Evolutionary conservation across 345 rosid species (phyloP), one percentile per base, ranked within the genome.

Genomic region (Linum trigynum): DNA sequence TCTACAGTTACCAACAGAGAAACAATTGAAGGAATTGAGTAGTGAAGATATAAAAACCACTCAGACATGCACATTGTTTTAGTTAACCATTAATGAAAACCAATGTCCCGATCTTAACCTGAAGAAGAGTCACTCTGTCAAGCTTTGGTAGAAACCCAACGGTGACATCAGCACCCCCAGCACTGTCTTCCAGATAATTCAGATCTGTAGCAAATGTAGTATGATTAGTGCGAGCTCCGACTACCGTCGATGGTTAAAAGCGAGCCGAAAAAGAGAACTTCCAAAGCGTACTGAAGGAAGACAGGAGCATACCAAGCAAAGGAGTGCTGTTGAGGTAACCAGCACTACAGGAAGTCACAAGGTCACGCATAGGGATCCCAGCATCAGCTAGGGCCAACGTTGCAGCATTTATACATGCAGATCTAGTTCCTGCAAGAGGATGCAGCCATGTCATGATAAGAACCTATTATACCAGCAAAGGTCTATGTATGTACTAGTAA

Each of bases 321-420:
- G 97, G 88, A 67, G 90, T 88, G 67, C 83, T 79, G 73, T 90
- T 90, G 62, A 90, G 88, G 78, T 85, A 94, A 63, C 96, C 99
- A 62, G 97, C 82, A 82, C 99, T 88, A 75, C 99, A 94, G 0
- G 97, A 94, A 63, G 95, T 88, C 63, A 84, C 95, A 5, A 94
- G 75, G 80, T 94, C 99, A 38, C 83, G 83, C 96, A 94, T 90
- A n/a, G 97, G 99, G 68, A 94, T 88, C 55, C 96, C 97, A 45
- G 99, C 99, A 81, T 94, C 97, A 37, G 96, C 91, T 16, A 94
- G 86, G 68, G 99, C 97, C 82, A 94, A 79, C 56, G 92, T 86
- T 17, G 97, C 97, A 15, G 99, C 99, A 82, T 94, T 94, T 73
- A 94, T 90, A 78, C 97, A 90, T 53, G 99, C 97, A 51, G 95